Percentiles rank a stretch among this genome's conserved stretches.
These are phyloP conservation scores for Echeveria elegans DNA, from an alignment of 164 flowering plant species.

Conservation along the genomic window DNA sequence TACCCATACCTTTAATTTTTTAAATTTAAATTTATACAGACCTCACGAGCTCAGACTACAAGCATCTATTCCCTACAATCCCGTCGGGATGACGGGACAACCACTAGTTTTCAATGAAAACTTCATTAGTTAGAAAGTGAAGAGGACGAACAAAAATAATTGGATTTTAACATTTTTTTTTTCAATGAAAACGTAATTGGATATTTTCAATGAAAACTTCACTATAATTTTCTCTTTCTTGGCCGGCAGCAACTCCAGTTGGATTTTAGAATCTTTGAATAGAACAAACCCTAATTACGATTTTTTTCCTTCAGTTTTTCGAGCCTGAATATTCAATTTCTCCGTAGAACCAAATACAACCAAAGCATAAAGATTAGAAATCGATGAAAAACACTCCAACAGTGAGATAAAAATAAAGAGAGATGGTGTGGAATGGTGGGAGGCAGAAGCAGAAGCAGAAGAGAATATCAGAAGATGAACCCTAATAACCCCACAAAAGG, in stretches of 20 bases:
- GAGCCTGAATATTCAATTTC: neutral
- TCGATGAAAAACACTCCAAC: neutral
- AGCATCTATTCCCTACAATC: too few relatives aligned
- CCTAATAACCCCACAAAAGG: constrained; percentile 5
- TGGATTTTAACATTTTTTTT: too few relatives aligned
- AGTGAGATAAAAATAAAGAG: constrained; percentile 14
- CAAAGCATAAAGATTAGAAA: neutral
- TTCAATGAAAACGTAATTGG: too few relatives aligned
- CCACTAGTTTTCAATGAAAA: too few relatives aligned
- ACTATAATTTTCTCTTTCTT: too few relatives aligned
- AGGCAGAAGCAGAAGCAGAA: constrained; percentile 4
- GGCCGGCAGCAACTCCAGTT: neutral
- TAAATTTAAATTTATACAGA: too few relatives aligned
- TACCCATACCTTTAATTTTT: too few relatives aligned
- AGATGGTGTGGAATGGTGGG: constrained; percentile 10
- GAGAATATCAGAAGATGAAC: constrained; percentile 7
- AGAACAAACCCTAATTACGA: neutral
- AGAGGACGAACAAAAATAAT: neutral
- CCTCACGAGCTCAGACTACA: too few relatives aligned
- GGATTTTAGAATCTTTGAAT: neutral
- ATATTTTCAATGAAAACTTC: too few relatives aligned
- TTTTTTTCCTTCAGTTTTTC: neutral
- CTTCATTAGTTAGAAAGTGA: neutral
- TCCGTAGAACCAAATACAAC: neutral
- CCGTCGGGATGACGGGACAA: too few relatives aligned